Evolutionary conservation across 768 basidiomycete genomes (phyloP).

Genomic region (Astraeus odoratus): DNA sequence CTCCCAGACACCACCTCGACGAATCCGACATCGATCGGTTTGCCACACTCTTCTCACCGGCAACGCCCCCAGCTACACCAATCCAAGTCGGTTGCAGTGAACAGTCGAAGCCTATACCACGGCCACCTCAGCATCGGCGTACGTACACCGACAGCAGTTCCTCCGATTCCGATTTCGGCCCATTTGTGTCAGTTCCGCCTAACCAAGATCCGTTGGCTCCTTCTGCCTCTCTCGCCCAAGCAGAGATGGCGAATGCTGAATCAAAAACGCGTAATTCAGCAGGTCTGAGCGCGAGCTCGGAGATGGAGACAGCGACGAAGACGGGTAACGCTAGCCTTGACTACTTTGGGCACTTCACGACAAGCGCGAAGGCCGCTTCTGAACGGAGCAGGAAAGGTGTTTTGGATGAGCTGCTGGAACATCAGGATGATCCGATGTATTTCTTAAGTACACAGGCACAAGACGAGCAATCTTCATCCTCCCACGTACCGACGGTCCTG

Average conservation of each 20-base stretch:
- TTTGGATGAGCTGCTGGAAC: slow-evolving; percentile 56
- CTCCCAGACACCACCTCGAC: slow-evolving; percentile 5
- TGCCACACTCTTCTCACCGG: slow-evolving; percentile 37
- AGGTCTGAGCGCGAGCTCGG: not conserved
- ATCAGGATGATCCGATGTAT: slow-evolving; percentile 68
- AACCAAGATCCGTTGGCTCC: slow-evolving; percentile 44
- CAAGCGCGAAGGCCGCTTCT: slow-evolving; percentile 48
- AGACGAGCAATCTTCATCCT: not conserved
- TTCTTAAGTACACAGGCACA: slow-evolving; percentile 32
- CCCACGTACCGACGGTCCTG: not conserved
- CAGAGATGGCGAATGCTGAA: not conserved
- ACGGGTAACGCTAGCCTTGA: slow-evolving; percentile 26
- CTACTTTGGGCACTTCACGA: slow-evolving; percentile 58
- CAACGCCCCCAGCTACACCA: slow-evolving; percentile 26
- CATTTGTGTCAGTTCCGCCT: slow-evolving; percentile 52
- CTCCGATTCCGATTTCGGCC: slow-evolving; percentile 50
- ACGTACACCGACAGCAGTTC: slow-evolving; percentile 13
- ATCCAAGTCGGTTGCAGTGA: slow-evolving; percentile 1
- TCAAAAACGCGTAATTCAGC: too few species aligned
- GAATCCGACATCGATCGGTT: slow-evolving; percentile 34
- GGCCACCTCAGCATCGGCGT: slow-evolving; percentile 8
- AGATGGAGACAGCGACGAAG: not conserved
- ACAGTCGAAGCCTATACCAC: not conserved
- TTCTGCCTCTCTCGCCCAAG: not conserved
- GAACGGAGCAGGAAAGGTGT: slow-evolving; percentile 46